Base-by-base conservation (phyloP, 352 stramenopile species). In the Phytopythium boreale region DNA sequence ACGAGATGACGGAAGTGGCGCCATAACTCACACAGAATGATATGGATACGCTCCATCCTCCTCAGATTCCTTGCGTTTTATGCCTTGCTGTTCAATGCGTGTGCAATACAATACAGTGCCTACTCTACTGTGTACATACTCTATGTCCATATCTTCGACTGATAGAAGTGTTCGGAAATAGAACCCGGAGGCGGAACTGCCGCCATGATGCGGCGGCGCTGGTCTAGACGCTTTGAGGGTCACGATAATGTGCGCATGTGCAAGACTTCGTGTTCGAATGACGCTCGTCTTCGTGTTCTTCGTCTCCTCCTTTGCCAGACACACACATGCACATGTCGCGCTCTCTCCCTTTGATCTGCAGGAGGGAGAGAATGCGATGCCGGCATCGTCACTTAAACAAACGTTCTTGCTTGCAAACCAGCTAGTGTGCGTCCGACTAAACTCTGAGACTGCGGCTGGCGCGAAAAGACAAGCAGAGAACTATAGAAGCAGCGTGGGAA, bases 331-430 rank as follows among this genome's bases (percentile, higher is more conserved):
- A 15, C 46, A 52, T 52, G 46, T 26, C 46, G 5, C 49, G 22
- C 49, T 56, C 49, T 56, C 49, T 36, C 49, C 49, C 22, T n/a
- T 56, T 10, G 11, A 36, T 4, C 47, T 53, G 43, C 43, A 50
- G 20, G 2, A 46, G 12, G 14, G 36, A 46, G 10, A 39, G 34
- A 39, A 39, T 39, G 34, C 34, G 34, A 39, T 39, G 6, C 34
- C 34, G 10, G 34, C 34, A 39, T 39, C 34, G 10, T 39, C 34
- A 39, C 34, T 39, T 39, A 1, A 39, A 7, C 34, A 39, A 39
- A 39, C 10, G 34, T 39, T 39, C 34, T 46, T 22, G 6, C 6
- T n/a, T n/a, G 20, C 17, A 8, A 34, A 34, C 29, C 29, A 34
- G 29, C 29, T 7, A n/a, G 4, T 2, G 4, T 2, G 5, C 39